Base-by-base conservation (phyloP, 192 early-diverging fungal species). In the Pilobolus umbonatus region DNA sequence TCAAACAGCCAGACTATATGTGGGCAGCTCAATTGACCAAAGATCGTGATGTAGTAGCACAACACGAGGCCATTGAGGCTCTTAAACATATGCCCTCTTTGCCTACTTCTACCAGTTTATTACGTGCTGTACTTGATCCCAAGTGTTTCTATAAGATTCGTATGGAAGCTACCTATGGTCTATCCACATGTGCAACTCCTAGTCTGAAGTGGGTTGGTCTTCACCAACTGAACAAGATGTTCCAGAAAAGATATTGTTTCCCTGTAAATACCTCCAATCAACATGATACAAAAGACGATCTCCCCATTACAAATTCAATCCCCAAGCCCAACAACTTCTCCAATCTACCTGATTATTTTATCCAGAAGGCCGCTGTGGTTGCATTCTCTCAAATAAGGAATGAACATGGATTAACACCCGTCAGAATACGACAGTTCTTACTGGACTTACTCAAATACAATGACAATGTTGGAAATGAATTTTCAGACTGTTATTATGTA, bases 1-100 rank as follows among this genome's bases (percentile, higher is more conserved):
- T 95, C 58, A 82, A 86, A 55, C 93, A 97, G 70, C 81, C 85
- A 0, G 91, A 91, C 56, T 95, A 90, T 63, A 98, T 95, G 94
- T 99, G 95, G 95, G 86, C 87, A 5, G 83, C 91, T 17, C 89
- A 94, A 73, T 76, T 99, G 60, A 80, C 85, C 15, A 87, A 92
- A 63, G 94, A 96, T 68, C 75, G 84, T 50, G 93, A 98, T 68
- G 89, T 98, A 6, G 81, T 87, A 4, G 94, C 94, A 6, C 97
- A 99, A 65, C 85, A 87, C 36, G 92, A 99, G 44, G 90, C 88
- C 24, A 77, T 95, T 22, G 74, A 80, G 25, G 83, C 86, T 1
- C 63, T 93, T 53, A 71, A 74, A 39, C 74, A 66, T 1, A 54
- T 85, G 62, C 86, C 85, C 1, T 85, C 84, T 0, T 60, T 69